Percentiles rank a stretch among this genome's conserved stretches.
These are phyloP conservation scores for Trypanosoma rangeli DNA, from an alignment of 208 protist species.

Conservation along the genomic window DNA sequence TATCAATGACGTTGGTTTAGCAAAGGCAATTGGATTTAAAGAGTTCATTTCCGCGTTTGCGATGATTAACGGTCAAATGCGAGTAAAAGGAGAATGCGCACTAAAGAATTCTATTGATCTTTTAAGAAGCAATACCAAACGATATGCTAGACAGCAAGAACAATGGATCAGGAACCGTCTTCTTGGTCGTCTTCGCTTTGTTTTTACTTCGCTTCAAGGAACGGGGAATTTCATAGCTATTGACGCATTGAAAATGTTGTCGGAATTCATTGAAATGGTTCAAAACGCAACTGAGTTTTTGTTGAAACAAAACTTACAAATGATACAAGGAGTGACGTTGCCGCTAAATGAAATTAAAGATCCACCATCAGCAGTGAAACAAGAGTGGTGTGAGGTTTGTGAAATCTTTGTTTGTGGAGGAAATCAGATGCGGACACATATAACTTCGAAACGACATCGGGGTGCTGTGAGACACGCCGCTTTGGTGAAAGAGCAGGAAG, in stretches of 20 bases:
- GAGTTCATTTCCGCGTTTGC: constrained; percentile 48
- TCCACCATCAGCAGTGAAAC: constrained; percentile 28
- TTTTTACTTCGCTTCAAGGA: constrained; percentile 16
- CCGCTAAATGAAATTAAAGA: constrained; percentile 16
- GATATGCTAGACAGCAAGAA: constrained; percentile 79
- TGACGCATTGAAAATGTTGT: constrained; percentile 16
- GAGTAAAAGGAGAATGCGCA: constrained; percentile 14
- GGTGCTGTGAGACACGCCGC: constrained; percentile 43
- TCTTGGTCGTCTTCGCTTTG: constrained; percentile 31
- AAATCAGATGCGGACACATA: constrained; percentile 47
- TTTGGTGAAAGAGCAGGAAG: constrained; percentile 51
- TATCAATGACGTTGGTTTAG: constrained; percentile 56
- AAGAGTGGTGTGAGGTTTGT: constrained; percentile 63
- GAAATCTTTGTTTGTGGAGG: constrained; percentile 53
- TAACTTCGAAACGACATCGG: constrained; percentile 67
- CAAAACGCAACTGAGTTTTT: constrained; percentile 17
- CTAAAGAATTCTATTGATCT: constrained; percentile 40
- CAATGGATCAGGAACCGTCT: constrained; percentile 83
- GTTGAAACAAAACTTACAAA: neutral
- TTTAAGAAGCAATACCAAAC: constrained; percentile 71
- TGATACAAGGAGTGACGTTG: constrained; percentile 19
- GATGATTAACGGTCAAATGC: constrained; percentile 2
- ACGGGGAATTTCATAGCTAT: constrained; percentile 39
- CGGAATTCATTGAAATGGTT: constrained; percentile 20
- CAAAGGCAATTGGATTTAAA: constrained; percentile 80